Base-by-base conservation (phyloP, 2,329 filamentous ascomycete species). In the Aspergillus cejpii region DNA sequence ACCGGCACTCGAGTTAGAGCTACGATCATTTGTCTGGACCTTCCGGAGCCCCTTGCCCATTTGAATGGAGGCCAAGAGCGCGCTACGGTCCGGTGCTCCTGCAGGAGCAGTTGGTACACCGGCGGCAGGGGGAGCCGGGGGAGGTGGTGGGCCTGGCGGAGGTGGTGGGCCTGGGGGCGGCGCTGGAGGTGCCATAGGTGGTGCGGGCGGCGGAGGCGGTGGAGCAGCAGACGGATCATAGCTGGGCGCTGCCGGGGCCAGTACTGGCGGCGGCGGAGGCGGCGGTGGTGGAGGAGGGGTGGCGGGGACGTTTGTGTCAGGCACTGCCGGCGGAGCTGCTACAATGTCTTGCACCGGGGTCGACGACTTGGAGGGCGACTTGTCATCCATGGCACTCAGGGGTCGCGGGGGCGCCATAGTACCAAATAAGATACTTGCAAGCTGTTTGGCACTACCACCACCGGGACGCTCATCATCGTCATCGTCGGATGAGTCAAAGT, bases 321-420 rank as follows among this genome's bases (percentile, higher is more conserved):
- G 56, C 34, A 62, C 61, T 15, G 67, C 61, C 6, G 60, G 64
- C 3, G 70, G 61, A 29, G 64, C 59, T 31, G 58, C 56, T n/a
- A 62, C 61, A 27, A 51, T 62, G 5, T 65, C 67, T 39, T 71
- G 70, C 15, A 72, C 67, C 5, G 73, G 71, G 12, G 70, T 71
- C 45, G 63, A 65, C 45, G 68, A 63, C 39, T 72, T 74, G 20
- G 69, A 69, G 29, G 73, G 66, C 45, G 69, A 73, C 56, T 86
- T 85, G 53, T 85, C 82, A 43, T 86, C 88, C 65, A 87, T 81
- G 5, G 88, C 85, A 15, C 87, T 94, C 36, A 96, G 70, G 23
- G 91, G 90, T 41, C 91, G 82, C 11, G 92, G 91, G 29, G 92
- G 91, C 7, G 80, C 91, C 90, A 98, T 97, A 41, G 90, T 95